These are phyloP conservation scores for Hanseniaspora jakobsenii DNA, from an alignment of 805 yeast genomes.

Conservation along the genomic window DNA sequence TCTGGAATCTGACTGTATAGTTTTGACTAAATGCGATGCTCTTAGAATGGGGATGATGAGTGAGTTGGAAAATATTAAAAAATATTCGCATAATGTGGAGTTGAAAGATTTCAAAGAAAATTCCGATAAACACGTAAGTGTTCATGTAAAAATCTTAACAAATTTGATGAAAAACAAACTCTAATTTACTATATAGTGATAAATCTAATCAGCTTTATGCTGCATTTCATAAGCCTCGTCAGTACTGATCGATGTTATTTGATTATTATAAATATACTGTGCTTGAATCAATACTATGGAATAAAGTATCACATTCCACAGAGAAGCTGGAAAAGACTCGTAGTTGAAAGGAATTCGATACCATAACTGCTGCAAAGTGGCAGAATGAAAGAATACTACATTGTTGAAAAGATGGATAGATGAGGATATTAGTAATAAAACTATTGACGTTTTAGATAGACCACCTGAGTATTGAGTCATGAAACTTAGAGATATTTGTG, in stretches of 20 bases:
- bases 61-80: conserved; percentile 53
- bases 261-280: conserved; percentile 21
- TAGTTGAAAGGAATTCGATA: conserved; percentile 22
- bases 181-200: conserved; percentile 18
- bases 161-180: conserved; percentile 47
- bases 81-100: conserved; percentile 40
- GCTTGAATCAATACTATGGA: conserved; percentile 22
- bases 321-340: conserved; percentile 19
- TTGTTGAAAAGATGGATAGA: neutral
- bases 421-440: conserved; percentile 11
- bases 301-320: conserved; percentile 18
- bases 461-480: conserved; percentile 28
- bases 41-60: conserved; percentile 44
- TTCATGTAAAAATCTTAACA: conserved; percentile 58
- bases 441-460: conserved; percentile 22
- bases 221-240: neutral
- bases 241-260: conserved; percentile 19
- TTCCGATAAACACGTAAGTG: conserved; percentile 47
- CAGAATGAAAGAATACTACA: neutral
- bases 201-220: neutral
- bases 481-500: conserved; percentile 35
- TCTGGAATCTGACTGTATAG: conserved; percentile 73
- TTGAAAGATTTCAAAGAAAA: conserved; percentile 51
- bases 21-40: conserved; percentile 55
- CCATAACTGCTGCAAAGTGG: conserved; percentile 1